Base-by-base conservation (phyloP, 345 rosid genomes). In the Iberis pinnata region DNA sequence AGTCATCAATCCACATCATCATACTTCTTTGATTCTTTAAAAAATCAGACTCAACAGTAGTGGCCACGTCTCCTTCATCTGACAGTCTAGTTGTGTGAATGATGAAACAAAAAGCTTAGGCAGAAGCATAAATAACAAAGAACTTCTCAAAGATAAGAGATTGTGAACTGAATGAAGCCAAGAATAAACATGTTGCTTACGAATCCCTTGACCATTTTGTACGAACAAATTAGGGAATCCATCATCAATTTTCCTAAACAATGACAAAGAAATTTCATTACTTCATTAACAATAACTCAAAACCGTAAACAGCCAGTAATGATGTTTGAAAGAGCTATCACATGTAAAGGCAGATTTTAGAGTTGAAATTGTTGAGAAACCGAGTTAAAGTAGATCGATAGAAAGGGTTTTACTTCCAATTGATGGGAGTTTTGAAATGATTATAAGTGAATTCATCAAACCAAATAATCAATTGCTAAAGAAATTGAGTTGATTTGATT, bases 11-110 rank as follows among this genome's bases (percentile, higher is more conserved):
- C n/a, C n/a, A n/a, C n/a, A n/a, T n/a, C n/a, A n/a, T n/a, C n/a
- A n/a, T n/a, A n/a, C n/a, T n/a, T n/a, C n/a, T n/a, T n/a, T n/a
- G n/a, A n/a, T n/a, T n/a, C n/a, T n/a, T n/a, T n/a, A n/a, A n/a
- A n/a, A n/a, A n/a, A n/a, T n/a, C n/a, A n/a, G n/a, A n/a, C n/a
- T n/a, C n/a, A n/a, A n/a, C n/a, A 54, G 98, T 96, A 8, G 98
- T 92, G 0, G 96, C 96, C 5, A 84, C 89, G 46, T 88, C 96
- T 29, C 98, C 98, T 65, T 92, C 98, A 2, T 92, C 98, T 68
- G 87, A 96, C 98, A 92, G 87, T 16, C 96, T 80, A 29, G 98
- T 92, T 10, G 81, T 8, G 96, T 92, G 58, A 92, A 87, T 0
- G 96, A 92, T 8, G 98, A 92, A 22, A 87, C 54, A 53, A 92